Base-by-base conservation (phyloP, 768 basidiomycete genomes). In the Auricularia heimuer region DNA sequence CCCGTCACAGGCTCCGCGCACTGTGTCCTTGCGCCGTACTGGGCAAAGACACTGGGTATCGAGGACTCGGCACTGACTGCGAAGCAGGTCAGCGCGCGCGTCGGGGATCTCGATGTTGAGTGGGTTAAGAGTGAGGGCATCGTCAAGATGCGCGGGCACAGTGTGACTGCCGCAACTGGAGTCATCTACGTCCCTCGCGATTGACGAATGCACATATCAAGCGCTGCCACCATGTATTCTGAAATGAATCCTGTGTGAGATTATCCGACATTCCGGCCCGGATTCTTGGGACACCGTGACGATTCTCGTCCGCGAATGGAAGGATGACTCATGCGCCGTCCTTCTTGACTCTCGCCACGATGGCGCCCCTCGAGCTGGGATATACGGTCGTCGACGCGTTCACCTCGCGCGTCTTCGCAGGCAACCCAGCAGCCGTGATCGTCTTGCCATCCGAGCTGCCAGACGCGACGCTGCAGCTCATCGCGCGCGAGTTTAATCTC, bases 401-500 rank as follows among this genome's bases (percentile, higher is more conserved):
- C 70, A 73, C 76, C 16, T 56, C 65, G 8, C 6, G 42, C 7
- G 63, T 69, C 21, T 75, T 70, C 63, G 37, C 62, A 3, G 76
- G 76, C 37, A 77, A 76, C 68, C 72, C 73, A 3, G 76, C 76
- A 4, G 70, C 70, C 11, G 72, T 77, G 47, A 67, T 77, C 24
- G 35, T 73, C 63, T 63, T 77, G 29, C 29, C 37, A 18, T 33
- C 45, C 6, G 51, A 58, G 12, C 65, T 69, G 4, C 66, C 78
- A 8, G 65, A 67, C 0, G 73, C 74, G 4, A 70, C 68, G 4
- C 73, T 81, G 12, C 68, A 68, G 61, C 70, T 71, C 14, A 75
- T 81, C 29, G 74, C 81, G 2, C 70, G 69, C 61, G 81, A 80
- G 64, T 73, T 84, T 35, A 78, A 79, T 64, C 81, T 60, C 21